Evolutionary conservation across 768 basidiomycete species (phyloP).

Genomic region (Tulasnella sp.): DNA sequence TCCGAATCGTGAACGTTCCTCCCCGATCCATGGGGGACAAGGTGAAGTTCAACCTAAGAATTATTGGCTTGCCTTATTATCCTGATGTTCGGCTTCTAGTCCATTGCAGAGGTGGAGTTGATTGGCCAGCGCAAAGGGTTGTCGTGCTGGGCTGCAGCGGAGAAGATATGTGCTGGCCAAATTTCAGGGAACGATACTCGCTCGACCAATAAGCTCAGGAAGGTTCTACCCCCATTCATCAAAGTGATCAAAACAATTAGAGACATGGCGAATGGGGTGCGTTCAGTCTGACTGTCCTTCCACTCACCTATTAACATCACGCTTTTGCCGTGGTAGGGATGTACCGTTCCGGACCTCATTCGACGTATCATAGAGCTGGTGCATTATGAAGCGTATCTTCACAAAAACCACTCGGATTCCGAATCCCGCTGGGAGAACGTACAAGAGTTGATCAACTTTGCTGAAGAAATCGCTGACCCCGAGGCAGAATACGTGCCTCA

Average conservation of each 20-base stretch:
- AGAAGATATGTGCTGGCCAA: slow-evolving; percentile 59
- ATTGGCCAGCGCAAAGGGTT: slow-evolving; percentile 52
- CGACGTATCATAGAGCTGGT: slow-evolving; percentile 53
- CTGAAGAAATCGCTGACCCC: slow-evolving; percentile 45
- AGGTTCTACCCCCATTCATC: slow-evolving; percentile 52
- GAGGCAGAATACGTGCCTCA: neutral
- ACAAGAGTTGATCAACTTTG: slow-evolving; percentile 76
- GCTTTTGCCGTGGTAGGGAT: slow-evolving; percentile 45
- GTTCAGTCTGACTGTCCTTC: slow-evolving; percentile 19
- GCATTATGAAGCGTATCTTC: slow-evolving; percentile 64
- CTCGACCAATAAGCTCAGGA: slow-evolving; percentile 59
- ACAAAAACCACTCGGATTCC: slow-evolving; percentile 65
- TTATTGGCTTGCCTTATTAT: neutral
- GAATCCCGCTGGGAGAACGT: slow-evolving; percentile 82
- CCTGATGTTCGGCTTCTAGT: slow-evolving; percentile 42
- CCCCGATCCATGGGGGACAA: slow-evolving; percentile 72
- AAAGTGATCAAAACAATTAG: slow-evolving; percentile 52
- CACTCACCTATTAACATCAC: neutral
- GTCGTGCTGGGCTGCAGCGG: slow-evolving; percentile 56
- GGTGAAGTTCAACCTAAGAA: slow-evolving; percentile 42
- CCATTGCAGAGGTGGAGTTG: slow-evolving; percentile 54
- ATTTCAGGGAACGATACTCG: slow-evolving; percentile 56
- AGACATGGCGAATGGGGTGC: slow-evolving; percentile 53
- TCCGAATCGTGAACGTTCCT: slow-evolving; percentile 69
- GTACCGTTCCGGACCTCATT: slow-evolving; percentile 61